Evolutionary conservation across 2,329 filamentous ascomycete species (phyloP), one percentile per base, ranked within the genome.

Genomic region (Penicillium sp.): DNA sequence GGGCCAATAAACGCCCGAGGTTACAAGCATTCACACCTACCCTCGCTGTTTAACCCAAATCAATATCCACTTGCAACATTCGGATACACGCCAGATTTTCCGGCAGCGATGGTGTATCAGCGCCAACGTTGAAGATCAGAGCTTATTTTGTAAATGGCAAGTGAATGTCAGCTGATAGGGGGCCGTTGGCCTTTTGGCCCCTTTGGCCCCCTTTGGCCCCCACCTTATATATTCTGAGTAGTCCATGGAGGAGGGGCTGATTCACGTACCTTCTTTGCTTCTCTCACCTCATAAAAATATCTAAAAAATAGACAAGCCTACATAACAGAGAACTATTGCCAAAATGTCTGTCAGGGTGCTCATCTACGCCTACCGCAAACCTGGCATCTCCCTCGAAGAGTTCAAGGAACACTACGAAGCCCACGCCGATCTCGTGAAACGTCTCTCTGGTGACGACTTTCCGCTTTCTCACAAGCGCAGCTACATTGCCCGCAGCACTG

Each of bases 381-480:
- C 52, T 9, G 56, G 60, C 14, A 40, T 63, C 20, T 58, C 61
- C 9, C 54, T 54, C 16, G 45, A 56, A 30, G 49, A 57, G 9
- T 65, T 64, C 52, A 57, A 56, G 33, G 51, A 46, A 6, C 55
- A 54, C 35, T 66, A 63, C 36, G 62, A 66, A 36, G 54, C 54
- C 5, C 58, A 62, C 48, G 40, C 53, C 31, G 39, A 45, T 0
- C 56, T 63, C n/a, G 14, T 63, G 22, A 63, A 62, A 36, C 44
- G 44, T 22, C 35, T 65, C 4, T 13, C 58, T 10, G 53, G 53
- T 9, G 52, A 58, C 14, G 47, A 54, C 16, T 63, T 60, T 24
- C 60, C 62, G 2, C 50, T 59, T 33, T 57, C 55, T 0, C 61
- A 62, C 43, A 53, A 54, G 33, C 57, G 59, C 39, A 55, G 33